Conservation (phyloP, 805 yeast genomes). For the Hanseniaspora guilliermondii region DNA sequence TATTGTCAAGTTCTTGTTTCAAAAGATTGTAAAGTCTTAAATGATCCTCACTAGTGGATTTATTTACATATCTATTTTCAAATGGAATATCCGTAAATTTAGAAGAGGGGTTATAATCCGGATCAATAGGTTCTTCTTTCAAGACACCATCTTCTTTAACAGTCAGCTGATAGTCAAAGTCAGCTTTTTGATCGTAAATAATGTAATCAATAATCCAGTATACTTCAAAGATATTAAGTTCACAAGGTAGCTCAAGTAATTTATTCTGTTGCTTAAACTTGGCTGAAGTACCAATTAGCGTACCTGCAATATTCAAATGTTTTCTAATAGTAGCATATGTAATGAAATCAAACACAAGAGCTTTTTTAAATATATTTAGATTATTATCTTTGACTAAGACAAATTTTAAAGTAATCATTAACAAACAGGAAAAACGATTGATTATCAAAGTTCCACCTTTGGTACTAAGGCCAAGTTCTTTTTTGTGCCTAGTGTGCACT, state of each 20-base stretch:
- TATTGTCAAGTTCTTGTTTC: not conserved
- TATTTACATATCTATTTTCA: slow-evolving; percentile 1
- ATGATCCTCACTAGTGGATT: not conserved
- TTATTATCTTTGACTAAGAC: not conserved
- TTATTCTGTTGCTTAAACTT: slow-evolving; percentile 7
- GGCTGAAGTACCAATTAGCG: slow-evolving; percentile 5
- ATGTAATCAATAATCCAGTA: slow-evolving; percentile 1
- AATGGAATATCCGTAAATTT: not conserved
- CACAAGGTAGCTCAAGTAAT: slow-evolving; percentile 1
- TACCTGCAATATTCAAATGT: not conserved
- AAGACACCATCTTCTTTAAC: not conserved
- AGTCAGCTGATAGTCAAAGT: not conserved
- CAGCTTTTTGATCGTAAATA: not conserved
- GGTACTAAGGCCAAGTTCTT: not conserved
- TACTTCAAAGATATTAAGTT: slow-evolving; percentile 1
- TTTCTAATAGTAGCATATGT: slow-evolving; percentile 4
- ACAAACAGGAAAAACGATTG: no score
- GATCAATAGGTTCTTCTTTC: not conserved
- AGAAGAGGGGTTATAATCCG: not conserved
- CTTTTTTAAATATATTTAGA: not conserved
- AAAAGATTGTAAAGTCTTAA: not conserved
- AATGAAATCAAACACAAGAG: slow-evolving; percentile 1
- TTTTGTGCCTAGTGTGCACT: not conserved
- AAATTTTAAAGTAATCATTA: not conserved
- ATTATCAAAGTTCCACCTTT: no score